phyloP scores from a whole-genome alignment of 1,284 basidiomycete species.

The Vanrija pseudolonga region DNA sequence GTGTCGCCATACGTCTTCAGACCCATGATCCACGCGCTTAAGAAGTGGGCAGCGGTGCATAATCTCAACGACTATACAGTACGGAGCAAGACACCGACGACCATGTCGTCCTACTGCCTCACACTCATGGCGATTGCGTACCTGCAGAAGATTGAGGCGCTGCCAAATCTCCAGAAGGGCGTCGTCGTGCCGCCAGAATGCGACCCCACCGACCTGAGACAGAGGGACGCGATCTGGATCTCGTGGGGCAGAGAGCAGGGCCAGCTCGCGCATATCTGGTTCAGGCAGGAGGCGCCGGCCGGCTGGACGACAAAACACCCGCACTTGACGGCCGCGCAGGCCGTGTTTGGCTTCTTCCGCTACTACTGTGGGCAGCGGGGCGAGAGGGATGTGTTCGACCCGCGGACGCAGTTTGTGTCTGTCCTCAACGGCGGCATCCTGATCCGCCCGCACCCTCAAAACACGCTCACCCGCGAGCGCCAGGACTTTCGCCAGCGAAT shows the following conservation, averaged over 20 bases:
- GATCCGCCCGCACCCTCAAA: slow-evolving; percentile 5
- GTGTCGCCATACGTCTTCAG: slow-evolving; percentile 44
- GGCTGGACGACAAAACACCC: slow-evolving; percentile 22
- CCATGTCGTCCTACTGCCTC: slow-evolving; percentile 48
- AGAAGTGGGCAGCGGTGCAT: slow-evolving; percentile 43
- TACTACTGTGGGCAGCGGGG: slow-evolving; percentile 20
- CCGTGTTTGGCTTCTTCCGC: slow-evolving; percentile 38
- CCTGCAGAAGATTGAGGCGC: slow-evolving; percentile 34
- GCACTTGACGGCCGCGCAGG: slow-evolving; percentile 29
- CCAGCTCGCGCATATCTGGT: slow-evolving; percentile 29
- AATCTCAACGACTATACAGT: slow-evolving; percentile 46
- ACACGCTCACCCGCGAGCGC: background rate
- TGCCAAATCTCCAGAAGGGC: slow-evolving; percentile 44
- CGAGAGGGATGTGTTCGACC: slow-evolving; percentile 19
- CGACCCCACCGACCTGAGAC: background rate
- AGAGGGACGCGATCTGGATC: slow-evolving; percentile 33
- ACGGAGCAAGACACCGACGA: slow-evolving; percentile 22
- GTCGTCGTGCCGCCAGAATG: slow-evolving; percentile 7
- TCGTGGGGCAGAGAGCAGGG: slow-evolving; percentile 38
- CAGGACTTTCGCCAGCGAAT: background rate
- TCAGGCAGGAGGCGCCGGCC: slow-evolving; percentile 16
- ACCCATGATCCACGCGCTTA: slow-evolving; percentile 46
- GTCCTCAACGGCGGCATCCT: slow-evolving; percentile 36
- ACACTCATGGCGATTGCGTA: slow-evolving; percentile 49
- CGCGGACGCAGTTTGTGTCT: slow-evolving; percentile 27